These are phyloP conservation scores for Neurospora intermedia DNA, from an alignment of 495 filamentous ascomycete genomes.

Conservation along the genomic window DNA sequence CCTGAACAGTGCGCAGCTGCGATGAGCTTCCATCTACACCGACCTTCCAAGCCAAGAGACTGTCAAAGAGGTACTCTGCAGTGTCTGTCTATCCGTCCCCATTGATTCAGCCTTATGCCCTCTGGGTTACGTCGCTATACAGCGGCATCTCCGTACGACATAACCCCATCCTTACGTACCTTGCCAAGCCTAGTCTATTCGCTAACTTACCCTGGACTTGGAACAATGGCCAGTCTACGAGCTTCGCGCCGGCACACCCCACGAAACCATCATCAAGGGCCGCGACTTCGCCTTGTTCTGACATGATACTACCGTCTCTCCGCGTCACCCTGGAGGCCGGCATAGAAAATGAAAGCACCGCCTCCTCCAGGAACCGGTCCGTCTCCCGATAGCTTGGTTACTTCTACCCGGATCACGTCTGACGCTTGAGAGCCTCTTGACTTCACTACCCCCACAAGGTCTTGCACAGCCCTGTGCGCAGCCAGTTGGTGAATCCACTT, in stretches of 20 bases:
- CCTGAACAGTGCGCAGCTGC: conserved; percentile 16
- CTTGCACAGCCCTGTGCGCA: not conserved
- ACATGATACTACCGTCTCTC: not conserved
- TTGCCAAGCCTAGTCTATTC: not conserved
- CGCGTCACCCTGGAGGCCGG: not conserved
- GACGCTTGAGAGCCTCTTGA: not conserved
- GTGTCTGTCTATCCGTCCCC: not conserved
- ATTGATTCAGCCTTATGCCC: conserved; percentile 7
- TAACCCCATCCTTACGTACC: not conserved
- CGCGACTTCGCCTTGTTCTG: not conserved
- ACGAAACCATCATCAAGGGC: not conserved
- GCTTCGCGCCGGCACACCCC: not conserved
- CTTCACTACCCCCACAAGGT: not conserved
- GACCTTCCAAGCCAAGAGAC: not conserved
- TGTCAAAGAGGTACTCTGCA: not conserved
- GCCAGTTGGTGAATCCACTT: not conserved
- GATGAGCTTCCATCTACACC: conserved; percentile 8
- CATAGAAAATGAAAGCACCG: not conserved
- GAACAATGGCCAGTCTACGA: not conserved
- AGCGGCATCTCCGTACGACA: not conserved
- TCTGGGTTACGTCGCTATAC: not conserved
- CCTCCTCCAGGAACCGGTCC: not conserved
- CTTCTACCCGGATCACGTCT: not conserved
- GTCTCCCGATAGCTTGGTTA: not conserved
- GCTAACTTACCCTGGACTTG: not conserved